Percentiles rank a stretch among this genome's conserved stretches.
phyloP scores from a whole-genome alignment of 805 yeast species.

The Nakazawaea pomicola region DNA sequence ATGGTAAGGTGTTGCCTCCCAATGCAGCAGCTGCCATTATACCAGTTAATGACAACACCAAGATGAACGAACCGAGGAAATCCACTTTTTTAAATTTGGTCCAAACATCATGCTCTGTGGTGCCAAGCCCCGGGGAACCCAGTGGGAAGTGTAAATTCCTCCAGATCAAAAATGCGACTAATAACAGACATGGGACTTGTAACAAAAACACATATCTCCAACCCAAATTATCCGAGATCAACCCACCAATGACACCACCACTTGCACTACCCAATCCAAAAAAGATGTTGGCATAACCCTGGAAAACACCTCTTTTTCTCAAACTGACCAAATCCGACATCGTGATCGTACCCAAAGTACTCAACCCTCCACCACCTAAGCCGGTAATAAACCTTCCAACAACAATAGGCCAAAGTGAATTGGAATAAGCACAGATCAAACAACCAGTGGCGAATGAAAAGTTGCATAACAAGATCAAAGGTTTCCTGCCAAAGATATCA shows the following conservation, averaged over 20 bases:
- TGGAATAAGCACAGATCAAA: slow-evolving; percentile 34
- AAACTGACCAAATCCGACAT: slow-evolving; percentile 74
- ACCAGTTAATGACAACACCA: slow-evolving; percentile 54
- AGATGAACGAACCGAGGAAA: slow-evolving; percentile 55
- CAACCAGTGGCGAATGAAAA: slow-evolving; percentile 34
- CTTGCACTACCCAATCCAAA: slow-evolving; percentile 73
- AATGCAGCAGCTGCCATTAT: slow-evolving; percentile 62
- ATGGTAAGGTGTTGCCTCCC: slow-evolving; percentile 53
- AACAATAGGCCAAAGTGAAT: slow-evolving; percentile 37
- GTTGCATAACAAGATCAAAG: slow-evolving; percentile 28
- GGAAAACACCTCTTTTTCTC: slow-evolving; percentile 74
- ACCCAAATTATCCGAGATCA: slow-evolving; percentile 45
- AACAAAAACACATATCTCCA: slow-evolving; percentile 62
- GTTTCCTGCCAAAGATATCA: slow-evolving; percentile 49
- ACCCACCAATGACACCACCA: slow-evolving; percentile 66
- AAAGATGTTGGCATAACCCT: slow-evolving; percentile 74
- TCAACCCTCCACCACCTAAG: slow-evolving; percentile 84
- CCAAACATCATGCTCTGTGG: slow-evolving; percentile 36
- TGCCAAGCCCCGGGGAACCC: slow-evolving; percentile 51
- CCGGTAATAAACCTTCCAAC: slow-evolving; percentile 73
- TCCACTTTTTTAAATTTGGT: slow-evolving; percentile 57
- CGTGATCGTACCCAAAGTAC: slow-evolving; percentile 68
- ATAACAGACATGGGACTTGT: slow-evolving; percentile 47
- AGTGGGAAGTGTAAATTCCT: slow-evolving; percentile 32
- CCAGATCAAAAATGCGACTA: slow-evolving; percentile 34